Evolutionary conservation across 164 flowering plant species (phyloP), one percentile per base, ranked within the genome.

Genomic region (Pachysandra terminalis): DNA sequence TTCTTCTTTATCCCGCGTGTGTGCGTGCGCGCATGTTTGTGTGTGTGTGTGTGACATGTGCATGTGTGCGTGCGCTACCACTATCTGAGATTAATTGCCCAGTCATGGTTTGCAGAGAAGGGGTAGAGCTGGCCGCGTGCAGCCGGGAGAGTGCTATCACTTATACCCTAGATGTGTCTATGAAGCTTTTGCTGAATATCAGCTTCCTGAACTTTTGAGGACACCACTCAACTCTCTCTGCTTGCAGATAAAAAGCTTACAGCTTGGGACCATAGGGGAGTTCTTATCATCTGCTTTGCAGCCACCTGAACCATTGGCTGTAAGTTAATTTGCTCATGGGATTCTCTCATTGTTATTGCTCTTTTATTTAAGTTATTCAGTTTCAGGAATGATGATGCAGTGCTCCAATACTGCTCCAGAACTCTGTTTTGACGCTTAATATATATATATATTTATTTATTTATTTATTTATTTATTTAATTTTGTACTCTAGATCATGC

Each of bases 81-180:
- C 37, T 7, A 3, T 7, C 37, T 32, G 37, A 32, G 37, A 32
- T 32, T 32, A 32, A 32, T 32, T 32, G 37, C 37, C 3, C 5
- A 32, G 37, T 32, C 5, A 32, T 32, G 37, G 7, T 3, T 72
- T 73, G 66, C 90, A 96, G 99, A 88, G 99, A 82, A 88, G 85
- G 78, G 99, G 99, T 67, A 85, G 99, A 73, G 99, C 99, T 74
- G 99, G 99, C 55, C 98, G 99, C 69, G 98, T 96, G 70, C 98
- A 92, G 73, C 90, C 99, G 68, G 99, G 99, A 19, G 95, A 96
- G 78, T 96, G 99, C 77, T 96, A 89, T 79, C 98, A 96, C 73
- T 80, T 96, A 2, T 96, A 96, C 70, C 99, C 99, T 5, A 81
- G 81, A 79, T 93, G 98, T 77, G 97, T 96, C 28, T 96, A 84